Evolutionary conservation across 192 early-diverging fungal genomes (phyloP).

Genomic region (Coemansia sp.): DNA sequence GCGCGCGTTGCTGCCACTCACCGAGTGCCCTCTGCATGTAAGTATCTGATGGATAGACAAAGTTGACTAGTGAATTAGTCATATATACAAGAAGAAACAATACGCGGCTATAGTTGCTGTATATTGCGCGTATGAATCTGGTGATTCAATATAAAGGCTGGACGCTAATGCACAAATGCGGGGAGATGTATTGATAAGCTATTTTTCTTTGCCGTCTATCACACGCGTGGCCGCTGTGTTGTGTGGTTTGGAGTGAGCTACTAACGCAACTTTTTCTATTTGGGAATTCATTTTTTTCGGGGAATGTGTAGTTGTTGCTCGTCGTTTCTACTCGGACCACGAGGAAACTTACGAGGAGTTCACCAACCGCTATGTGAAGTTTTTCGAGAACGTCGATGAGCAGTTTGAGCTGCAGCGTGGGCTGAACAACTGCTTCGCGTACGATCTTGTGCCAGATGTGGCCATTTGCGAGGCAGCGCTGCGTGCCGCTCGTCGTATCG

Average conservation of each 20-base stretch:
- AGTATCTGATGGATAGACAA: slow-evolving; percentile 11
- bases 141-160: neutral
- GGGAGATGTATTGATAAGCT: neutral
- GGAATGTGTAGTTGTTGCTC: slow-evolving; percentile 36
- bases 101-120: neutral
- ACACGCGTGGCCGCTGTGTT: neutral
- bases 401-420: slow-evolving; percentile 97
- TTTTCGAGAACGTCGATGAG: slow-evolving; percentile 86
- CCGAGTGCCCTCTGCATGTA: slow-evolving; percentile 34
- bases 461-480: slow-evolving; percentile 87
- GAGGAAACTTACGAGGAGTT: slow-evolving; percentile 78
- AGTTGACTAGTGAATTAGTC: neutral
- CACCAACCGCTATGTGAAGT: slow-evolving; percentile 75
- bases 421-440: slow-evolving; percentile 95
- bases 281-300: neutral
- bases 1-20: slow-evolving; percentile 23
- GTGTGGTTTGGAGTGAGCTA: neutral
- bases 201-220: neutral
- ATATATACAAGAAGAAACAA: neutral
- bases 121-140: neutral
- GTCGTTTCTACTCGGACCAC: slow-evolving; percentile 70
- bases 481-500: slow-evolving; percentile 87
- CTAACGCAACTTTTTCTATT: neutral
- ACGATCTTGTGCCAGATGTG: slow-evolving; percentile 91
- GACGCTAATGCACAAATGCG: neutral